Conservation (phyloP, 805 yeast species). For the Zygosaccharomyces lentus region DNA sequence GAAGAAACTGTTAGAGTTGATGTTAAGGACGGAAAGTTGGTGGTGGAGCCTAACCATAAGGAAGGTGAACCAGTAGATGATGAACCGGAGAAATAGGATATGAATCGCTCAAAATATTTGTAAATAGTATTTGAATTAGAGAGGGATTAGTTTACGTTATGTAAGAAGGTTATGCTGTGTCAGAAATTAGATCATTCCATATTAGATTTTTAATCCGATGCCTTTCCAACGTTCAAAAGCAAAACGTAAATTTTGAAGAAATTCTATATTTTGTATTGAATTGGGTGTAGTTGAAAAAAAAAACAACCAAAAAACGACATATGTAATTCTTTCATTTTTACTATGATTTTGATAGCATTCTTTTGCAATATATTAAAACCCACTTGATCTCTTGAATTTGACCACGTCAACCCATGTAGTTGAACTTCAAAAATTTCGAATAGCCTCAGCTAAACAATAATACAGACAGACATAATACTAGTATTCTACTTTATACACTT, state of each 20-base stretch:
- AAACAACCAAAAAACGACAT: too few species aligned
- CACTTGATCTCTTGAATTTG: too few species aligned
- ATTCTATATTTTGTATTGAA: too few species aligned
- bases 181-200: too few species aligned
- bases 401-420: too few species aligned
- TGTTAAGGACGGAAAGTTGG: slow-evolving; percentile 41
- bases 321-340: too few species aligned
- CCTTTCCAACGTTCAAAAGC: background rate
- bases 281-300: too few species aligned
- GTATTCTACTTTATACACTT: background rate
- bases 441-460: background rate
- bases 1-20: slow-evolving; percentile 52
- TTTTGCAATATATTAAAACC: too few species aligned
- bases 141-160: too few species aligned
- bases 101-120: background rate
- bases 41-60: slow-evolving; percentile 46
- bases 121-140: background rate
- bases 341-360: too few species aligned
- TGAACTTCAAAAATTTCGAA: too few species aligned
- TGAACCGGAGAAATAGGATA: slow-evolving; percentile 18
- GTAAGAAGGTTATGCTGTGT: too few species aligned
- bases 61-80: slow-evolving; percentile 30
- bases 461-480: slow-evolving; percentile 4
- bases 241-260: background rate
- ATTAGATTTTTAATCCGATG: background rate